Evolutionary conservation across 805 yeast genomes (phyloP), one percentile per base, ranked within the genome.

Genomic region (Wickerhamomyces bisporus): DNA sequence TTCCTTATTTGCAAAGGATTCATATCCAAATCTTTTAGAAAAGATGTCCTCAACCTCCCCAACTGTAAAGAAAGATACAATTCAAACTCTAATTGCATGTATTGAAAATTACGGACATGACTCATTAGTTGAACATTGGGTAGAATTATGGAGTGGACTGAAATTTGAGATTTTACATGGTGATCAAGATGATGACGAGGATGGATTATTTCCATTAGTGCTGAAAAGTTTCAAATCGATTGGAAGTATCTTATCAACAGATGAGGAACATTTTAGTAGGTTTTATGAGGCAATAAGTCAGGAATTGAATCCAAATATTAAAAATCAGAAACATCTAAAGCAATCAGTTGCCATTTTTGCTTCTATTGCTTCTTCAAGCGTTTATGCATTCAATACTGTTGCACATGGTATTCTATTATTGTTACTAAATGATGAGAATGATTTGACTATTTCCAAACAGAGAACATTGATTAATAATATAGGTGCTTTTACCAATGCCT

Each of bases 161-260:
- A 91, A 91, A 57, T 88, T 77, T 57, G 96, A 91, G 58, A 71
- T 91, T n/a, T 64, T 91, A 40, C 95, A 91, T 57, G 81, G 80
- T 30, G 86, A 83, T n/a, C 75, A 70, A 16, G 73, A 67, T 23
- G 65, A 60, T 31, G 67, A 63, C 33, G 60, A 63, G n/a, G 56
- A 62, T 25, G 65, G 70, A 1, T 54, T 69, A 5, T 61, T 70
- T 44, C 66, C 69, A 15, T 49, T 65, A 9, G 68, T 79, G 0
- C 52, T 80, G 18, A 46, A 53, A 13, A 62, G 75, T 3, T 62
- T 82, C 38, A 63, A 59, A 38, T 50, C 66, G 1, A 57, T 87
- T 6, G 64, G 73, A 15, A 34, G 34, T 0, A 64, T 64, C 32
- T 54, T 76, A 11, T 47, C 58, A 0, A 43, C 43, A 16, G 47